phyloP scores from a whole-genome alignment of 495 filamentous ascomycete species.

The Acidomyces sp. region DNA sequence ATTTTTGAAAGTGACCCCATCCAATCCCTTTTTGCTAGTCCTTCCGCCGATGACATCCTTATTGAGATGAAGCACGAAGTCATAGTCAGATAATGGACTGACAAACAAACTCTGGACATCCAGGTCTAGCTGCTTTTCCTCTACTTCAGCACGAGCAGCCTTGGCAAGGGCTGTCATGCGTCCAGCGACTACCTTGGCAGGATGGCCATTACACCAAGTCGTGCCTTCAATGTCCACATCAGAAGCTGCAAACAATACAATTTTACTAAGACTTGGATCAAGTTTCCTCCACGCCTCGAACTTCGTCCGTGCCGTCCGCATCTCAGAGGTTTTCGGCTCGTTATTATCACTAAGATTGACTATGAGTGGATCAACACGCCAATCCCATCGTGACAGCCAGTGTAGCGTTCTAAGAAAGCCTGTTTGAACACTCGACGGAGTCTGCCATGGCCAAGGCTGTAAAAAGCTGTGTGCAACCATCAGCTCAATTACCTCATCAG shows the following conservation, averaged over 20 bases:
- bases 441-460: conserved; percentile 67
- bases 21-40: conserved; percentile 25
- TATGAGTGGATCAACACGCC: conserved; percentile 68
- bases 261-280: conserved; percentile 75
- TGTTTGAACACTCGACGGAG: conserved; percentile 63
- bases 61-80: conserved; percentile 66
- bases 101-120: conserved; percentile 53
- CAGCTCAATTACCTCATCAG: conserved; percentile 72
- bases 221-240: conserved; percentile 63
- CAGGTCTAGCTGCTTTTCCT: conserved; percentile 42
- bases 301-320: conserved; percentile 49
- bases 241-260: conserved; percentile 70
- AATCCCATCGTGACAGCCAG: conserved; percentile 78
- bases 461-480: conserved; percentile 61
- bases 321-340: conserved; percentile 38
- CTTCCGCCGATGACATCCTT: neutral
- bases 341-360: conserved; percentile 46
- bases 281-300: conserved; percentile 71
- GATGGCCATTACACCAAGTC: conserved; percentile 63
- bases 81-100: conserved; percentile 57
- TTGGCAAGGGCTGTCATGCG: conserved; percentile 71
- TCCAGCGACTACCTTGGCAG: conserved; percentile 68
- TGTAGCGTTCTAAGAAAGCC: conserved; percentile 70
- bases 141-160: conserved; percentile 49
- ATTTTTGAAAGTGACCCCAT: conserved; percentile 53